A percentile compares a stretch with the other conserved stretches of the same genome.
Conservation (phyloP, 2,329 filamentous ascomycete genomes). For the Teratosphaeria viscida region DNA sequence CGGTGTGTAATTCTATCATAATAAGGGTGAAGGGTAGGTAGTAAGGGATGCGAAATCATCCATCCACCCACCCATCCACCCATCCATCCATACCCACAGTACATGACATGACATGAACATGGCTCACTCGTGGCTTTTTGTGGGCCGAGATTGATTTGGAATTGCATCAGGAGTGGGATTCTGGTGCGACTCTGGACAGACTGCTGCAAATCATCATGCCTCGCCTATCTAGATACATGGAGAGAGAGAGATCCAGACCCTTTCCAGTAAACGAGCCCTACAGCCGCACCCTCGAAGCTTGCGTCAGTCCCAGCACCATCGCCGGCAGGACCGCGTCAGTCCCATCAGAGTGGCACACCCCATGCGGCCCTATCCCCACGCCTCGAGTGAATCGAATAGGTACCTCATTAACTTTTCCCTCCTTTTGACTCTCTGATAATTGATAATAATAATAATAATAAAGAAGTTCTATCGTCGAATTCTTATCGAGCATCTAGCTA, state of each 20-base stretch:
- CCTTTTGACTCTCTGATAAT: background rate
- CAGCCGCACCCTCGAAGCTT: background rate
- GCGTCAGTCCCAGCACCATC: background rate
- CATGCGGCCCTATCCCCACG: background rate
- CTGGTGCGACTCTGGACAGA: background rate
- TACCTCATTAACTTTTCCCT: too few species aligned
- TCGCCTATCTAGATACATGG: background rate
- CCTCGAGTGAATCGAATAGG: too few species aligned
- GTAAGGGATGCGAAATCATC: too few species aligned
- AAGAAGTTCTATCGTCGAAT: background rate
- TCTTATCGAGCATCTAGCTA: background rate
- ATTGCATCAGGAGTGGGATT: background rate
- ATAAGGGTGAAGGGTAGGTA: too few species aligned
- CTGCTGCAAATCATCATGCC: too few species aligned
- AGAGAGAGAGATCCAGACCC: background rate
- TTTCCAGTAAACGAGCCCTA: background rate
- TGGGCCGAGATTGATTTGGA: background rate
- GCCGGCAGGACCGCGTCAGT: background rate
- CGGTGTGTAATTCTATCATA: too few species aligned
- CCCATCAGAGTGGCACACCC: background rate
- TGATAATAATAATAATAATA: too few species aligned
- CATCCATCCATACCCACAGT: too few species aligned
- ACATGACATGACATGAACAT: background rate
- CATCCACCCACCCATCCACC: too few species aligned
- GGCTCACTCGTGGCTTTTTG: background rate